A percentile compares a stretch with the other conserved stretches of the same genome.
phyloP scores from a whole-genome alignment of 2,329 filamentous ascomycete species.

The Chaetomium sp. region DNA sequence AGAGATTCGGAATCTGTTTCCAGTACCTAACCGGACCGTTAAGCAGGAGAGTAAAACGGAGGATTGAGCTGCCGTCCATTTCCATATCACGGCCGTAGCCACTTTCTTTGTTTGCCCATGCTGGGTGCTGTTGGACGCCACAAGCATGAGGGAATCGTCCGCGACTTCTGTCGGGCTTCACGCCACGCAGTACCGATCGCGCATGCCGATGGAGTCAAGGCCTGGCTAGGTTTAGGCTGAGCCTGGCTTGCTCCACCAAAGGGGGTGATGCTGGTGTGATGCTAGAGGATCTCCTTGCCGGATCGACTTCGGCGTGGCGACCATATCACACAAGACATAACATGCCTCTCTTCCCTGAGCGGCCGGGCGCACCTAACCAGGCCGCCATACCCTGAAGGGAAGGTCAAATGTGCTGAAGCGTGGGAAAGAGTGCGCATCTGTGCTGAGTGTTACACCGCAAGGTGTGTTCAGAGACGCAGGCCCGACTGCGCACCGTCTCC shows the following conservation, averaged over 20 bases:
- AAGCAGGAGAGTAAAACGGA: neutral
- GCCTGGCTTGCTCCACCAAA: neutral
- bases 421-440: constrained; percentile 18
- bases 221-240: neutral
- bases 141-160: neutral
- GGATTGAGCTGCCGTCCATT: neutral
- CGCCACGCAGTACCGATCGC: constrained; percentile 14
- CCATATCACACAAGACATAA: constrained; percentile 4
- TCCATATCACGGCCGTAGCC: neutral
- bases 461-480: neutral
- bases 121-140: neutral
- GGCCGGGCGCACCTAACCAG: constrained; percentile 11
- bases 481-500: constrained; percentile 13
- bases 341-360: neutral
- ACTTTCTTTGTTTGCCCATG: neutral
- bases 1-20: neutral
- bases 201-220: constrained; percentile 8
- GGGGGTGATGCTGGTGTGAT: neutral
- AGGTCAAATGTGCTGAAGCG: constrained; percentile 23
- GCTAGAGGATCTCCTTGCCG: neutral
- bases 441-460: constrained; percentile 12
- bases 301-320: neutral
- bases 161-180: constrained; percentile 14
- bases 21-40: neutral
- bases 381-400: constrained; percentile 30